These are phyloP conservation scores for Rhizophagus clarus DNA, from an alignment of 192 early-diverging fungal species.

Conservation along the genomic window DNA sequence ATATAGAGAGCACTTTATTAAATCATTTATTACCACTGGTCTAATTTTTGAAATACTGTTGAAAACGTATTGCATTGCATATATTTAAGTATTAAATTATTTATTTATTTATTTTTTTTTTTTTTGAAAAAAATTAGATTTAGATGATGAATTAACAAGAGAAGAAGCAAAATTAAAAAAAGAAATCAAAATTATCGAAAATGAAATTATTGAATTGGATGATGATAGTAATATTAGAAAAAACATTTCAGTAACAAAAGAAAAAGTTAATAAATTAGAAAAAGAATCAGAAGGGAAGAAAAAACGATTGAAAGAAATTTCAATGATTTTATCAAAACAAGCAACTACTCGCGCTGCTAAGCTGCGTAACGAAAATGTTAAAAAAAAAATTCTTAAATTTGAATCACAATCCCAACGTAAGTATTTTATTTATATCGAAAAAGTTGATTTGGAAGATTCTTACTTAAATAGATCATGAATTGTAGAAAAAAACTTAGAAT, in stretches of 20 bases:
- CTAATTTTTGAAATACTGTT: too few relatives aligned
- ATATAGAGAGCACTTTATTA: too few relatives aligned
- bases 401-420: background rate
- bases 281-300: background rate
- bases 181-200: background rate
- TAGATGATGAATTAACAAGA: background rate
- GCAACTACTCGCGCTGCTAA: background rate
- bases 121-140: background rate
- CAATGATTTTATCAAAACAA: background rate
- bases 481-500: background rate
- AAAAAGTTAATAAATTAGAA: background rate
- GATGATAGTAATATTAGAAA: background rate
- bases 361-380: background rate
- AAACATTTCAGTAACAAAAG: background rate
- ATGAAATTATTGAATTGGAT: background rate
- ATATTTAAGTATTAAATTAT: too few relatives aligned
- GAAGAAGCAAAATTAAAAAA: background rate
- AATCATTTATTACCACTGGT: background rate
- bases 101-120: background rate
- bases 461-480: background rate
- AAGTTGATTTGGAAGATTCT: background rate
- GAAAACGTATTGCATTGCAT: too few relatives aligned
- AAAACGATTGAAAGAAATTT: background rate
- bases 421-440: background rate
- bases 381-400: background rate